Conservation (phyloP, 1,284 basidiomycete species). For the Malassezia yamatoensis region DNA sequence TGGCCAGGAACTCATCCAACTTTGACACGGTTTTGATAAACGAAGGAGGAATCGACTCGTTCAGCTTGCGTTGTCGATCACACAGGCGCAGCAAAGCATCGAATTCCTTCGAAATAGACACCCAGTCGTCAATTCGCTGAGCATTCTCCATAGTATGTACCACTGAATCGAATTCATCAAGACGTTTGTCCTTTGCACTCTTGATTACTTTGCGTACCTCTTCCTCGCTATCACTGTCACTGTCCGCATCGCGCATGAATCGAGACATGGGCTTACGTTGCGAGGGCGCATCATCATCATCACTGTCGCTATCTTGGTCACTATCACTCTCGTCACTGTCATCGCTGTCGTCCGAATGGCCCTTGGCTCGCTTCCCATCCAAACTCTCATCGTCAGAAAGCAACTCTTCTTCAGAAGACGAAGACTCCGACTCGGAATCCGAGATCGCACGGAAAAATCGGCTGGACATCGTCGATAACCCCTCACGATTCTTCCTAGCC, state of each 20-base stretch:
- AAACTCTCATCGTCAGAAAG: constrained; percentile 38
- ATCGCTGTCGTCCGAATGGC: constrained; percentile 20
- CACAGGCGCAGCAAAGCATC: constrained; percentile 88
- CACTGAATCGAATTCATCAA: constrained; percentile 76
- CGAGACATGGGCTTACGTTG: constrained; percentile 38
- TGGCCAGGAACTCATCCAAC: constrained; percentile 68
- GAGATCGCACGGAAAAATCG: constrained; percentile 47
- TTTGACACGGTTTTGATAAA: constrained; percentile 69
- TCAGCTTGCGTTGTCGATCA: constrained; percentile 69
- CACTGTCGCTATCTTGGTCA: constrained; percentile 26
- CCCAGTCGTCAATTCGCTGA: constrained; percentile 86
- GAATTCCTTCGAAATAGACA: constrained; percentile 81
- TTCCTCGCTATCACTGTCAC: constrained; percentile 60
- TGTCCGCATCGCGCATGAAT: constrained; percentile 44
- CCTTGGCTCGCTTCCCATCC: constrained; percentile 22
- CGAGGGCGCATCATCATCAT: constrained; percentile 19
- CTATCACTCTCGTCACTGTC: constrained; percentile 30
- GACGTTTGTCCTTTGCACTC: constrained; percentile 73
- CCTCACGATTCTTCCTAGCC: not conserved
- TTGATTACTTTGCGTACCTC: constrained; percentile 64
- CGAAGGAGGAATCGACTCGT: constrained; percentile 76
- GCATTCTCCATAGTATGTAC: constrained; percentile 88
- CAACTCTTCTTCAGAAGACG: constrained; percentile 43
- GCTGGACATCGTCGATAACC: constrained; percentile 32
- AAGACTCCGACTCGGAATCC: constrained; percentile 45